These are phyloP conservation scores for Hippophae tibetana DNA, from an alignment of 306 rosid species.

Conservation along the genomic window DNA sequence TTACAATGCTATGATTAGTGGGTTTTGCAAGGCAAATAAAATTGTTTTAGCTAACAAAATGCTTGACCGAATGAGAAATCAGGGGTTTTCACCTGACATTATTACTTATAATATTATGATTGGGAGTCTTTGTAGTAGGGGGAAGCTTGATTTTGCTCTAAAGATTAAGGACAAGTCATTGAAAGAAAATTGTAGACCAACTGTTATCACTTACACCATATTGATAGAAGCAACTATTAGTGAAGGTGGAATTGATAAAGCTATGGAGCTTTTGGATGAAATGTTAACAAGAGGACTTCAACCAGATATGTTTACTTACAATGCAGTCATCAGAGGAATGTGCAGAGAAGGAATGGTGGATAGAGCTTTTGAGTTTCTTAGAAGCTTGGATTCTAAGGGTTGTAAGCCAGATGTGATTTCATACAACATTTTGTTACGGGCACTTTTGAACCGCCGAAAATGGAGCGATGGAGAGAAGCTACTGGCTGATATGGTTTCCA, in stretches of 20 bases:
- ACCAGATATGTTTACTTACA: constrained; percentile 63
- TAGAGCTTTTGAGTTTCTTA: constrained; percentile 51
- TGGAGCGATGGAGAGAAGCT: constrained; percentile 62
- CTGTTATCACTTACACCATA: constrained; percentile 70
- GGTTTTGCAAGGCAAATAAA: constrained; percentile 50
- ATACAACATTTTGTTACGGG: constrained; percentile 53
- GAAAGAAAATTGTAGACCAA: constrained; percentile 59
- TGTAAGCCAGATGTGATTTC: constrained; percentile 56
- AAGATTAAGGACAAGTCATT: constrained; percentile 53
- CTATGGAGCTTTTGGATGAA: constrained; percentile 62
- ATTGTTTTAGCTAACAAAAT: constrained; percentile 48
- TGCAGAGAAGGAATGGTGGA: constrained; percentile 63
- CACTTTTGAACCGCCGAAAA: constrained; percentile 46
- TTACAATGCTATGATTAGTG: constrained; percentile 70
- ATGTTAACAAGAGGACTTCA: constrained; percentile 57
- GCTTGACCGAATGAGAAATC: constrained; percentile 56
- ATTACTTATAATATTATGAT: constrained; percentile 80
- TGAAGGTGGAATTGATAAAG: constrained; percentile 52
- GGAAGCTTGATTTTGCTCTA: constrained; percentile 44
- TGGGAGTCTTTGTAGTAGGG: constrained; percentile 61
- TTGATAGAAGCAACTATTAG: constrained; percentile 73
- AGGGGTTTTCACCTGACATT: constrained; percentile 62
- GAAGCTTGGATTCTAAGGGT: constrained; percentile 34
- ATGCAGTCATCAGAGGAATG: constrained; percentile 65
- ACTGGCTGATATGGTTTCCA: constrained; percentile 40